Conservation (phyloP, 768 basidiomycete species). For the Russula virescens region DNA sequence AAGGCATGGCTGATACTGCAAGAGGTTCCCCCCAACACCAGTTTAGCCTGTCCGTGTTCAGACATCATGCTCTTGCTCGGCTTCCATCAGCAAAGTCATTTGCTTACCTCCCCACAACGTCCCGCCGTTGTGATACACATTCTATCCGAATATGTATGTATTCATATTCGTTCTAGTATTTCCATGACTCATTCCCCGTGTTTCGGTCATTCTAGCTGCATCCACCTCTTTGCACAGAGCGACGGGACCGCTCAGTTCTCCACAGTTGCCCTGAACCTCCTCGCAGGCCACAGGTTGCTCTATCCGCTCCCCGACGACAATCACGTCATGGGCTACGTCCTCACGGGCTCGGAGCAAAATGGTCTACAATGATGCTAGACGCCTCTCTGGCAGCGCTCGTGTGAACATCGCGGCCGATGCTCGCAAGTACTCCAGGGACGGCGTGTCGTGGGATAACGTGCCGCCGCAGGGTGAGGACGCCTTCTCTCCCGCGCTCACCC, state of each 20-base stretch:
- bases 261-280: constrained; percentile 84
- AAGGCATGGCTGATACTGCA: no score
- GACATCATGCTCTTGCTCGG: no score
- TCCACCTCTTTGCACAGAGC: constrained; percentile 91
- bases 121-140: no score
- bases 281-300: constrained; percentile 76
- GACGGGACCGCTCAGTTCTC: constrained; percentile 93
- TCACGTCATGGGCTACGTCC: constrained; percentile 74
- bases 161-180: no score
- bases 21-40: no score
- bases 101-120: no score
- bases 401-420: constrained; percentile 72
- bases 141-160: no score
- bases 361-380: constrained; percentile 74
- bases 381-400: constrained; percentile 51
- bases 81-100: no score
- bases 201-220: no score
- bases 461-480: constrained; percentile 66
- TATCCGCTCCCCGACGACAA: constrained; percentile 53
- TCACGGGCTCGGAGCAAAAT: constrained; percentile 92
- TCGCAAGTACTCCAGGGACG: constrained; percentile 51
- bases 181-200: no score
- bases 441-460: no score
- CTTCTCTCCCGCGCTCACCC: constrained; percentile 76
- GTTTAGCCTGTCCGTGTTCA: no score